Base-by-base conservation (phyloP, 768 basidiomycete genomes). In the Pulveroboletus ravenelii region DNA sequence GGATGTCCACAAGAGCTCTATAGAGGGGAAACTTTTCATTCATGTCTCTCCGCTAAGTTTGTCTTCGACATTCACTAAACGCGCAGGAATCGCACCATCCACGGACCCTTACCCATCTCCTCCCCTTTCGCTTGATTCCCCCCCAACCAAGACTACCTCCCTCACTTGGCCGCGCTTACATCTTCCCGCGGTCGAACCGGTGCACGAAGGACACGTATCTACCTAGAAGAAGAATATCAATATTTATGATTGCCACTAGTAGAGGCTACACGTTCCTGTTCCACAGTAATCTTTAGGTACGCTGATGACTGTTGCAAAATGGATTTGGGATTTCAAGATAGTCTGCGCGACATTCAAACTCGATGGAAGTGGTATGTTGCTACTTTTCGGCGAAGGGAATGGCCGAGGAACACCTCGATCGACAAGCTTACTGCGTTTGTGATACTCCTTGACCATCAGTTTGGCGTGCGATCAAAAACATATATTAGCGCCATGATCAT, bases 31-130 rank as follows among this genome's bases (percentile, higher is more conserved):
- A 29, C 38, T 57, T 23, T 54, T 50, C 34, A 29, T 48, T 10
- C 54, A 43, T 34, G 32, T 64, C 6, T 37, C 57, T 20, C 62
- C 68, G 6, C 47, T 58, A 17, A 55, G 53, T 25, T 29, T 56
- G 35, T 51, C 57, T 18, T 53, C 56, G 18, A 50, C 54, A 20
- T 61, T 64, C 18, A 56, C 53, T 23, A 62, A 70, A 51, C 62
- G 66, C 25, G 37, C 45, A 6, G 56, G 51, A 31, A 49, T 53
- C 30, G 54, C 49, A 32, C 67, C 66, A 39, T 71, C 72, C 7
- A 59, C 59, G n/a, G 70, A 71, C 31, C 68, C 74, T 14, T 80
- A 80, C 60, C 79, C 79, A 17, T 78, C 78, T 0, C 78, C 77
- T 2, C 79, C 78, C 45, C 69, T 67, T 17, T 59, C 62, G 41